phyloP scores from a whole-genome alignment of 73 alveolate genomes.

The Paramecium bursaria region DNA sequence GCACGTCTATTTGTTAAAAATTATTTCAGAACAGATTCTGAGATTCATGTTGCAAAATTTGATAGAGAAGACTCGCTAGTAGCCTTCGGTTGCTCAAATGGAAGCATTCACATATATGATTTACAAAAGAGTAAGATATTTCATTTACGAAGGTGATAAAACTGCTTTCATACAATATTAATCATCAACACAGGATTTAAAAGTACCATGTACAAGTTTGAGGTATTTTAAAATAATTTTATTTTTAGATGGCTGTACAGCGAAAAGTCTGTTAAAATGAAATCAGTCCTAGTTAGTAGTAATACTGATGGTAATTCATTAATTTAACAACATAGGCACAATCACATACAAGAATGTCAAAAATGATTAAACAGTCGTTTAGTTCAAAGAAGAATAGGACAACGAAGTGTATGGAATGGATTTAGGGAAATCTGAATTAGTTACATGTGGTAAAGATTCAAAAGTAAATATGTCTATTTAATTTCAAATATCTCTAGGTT shows the following conservation, averaged over 20 bases:
- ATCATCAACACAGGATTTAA: slow-evolving; percentile 30
- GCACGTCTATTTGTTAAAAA: slow-evolving; percentile 48
- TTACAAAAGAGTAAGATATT: not conserved
- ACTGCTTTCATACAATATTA: slow-evolving; percentile 44
- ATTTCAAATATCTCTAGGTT: slow-evolving; percentile 33
- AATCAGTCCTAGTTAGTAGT: slow-evolving; percentile 40
- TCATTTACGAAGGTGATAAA: slow-evolving; percentile 29
- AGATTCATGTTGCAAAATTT: slow-evolving; percentile 54
- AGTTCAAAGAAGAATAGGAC: slow-evolving; percentile 63
- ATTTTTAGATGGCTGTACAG: slow-evolving; percentile 49
- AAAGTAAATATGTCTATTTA: slow-evolving; percentile 8
- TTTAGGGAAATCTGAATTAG: slow-evolving; percentile 35
- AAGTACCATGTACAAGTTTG: slow-evolving; percentile 62
- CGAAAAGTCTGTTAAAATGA: slow-evolving; percentile 59
- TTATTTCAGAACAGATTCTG: slow-evolving; percentile 57
- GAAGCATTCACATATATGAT: not conserved
- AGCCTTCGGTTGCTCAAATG: slow-evolving; percentile 62
- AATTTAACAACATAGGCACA: slow-evolving; percentile 49
- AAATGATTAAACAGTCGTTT: not conserved
- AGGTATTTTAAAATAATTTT: not conserved
- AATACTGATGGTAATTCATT: slow-evolving; percentile 56
- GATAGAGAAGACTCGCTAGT: slow-evolving; percentile 60
- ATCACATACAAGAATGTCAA: not conserved
- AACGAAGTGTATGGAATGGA: slow-evolving; percentile 60
- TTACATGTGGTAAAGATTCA: slow-evolving; percentile 68